Percentiles rank a stretch among this genome's conserved stretches.
phyloP scores from a whole-genome alignment of 495 filamentous ascomycete species.

The Tuber aestivum region DNA sequence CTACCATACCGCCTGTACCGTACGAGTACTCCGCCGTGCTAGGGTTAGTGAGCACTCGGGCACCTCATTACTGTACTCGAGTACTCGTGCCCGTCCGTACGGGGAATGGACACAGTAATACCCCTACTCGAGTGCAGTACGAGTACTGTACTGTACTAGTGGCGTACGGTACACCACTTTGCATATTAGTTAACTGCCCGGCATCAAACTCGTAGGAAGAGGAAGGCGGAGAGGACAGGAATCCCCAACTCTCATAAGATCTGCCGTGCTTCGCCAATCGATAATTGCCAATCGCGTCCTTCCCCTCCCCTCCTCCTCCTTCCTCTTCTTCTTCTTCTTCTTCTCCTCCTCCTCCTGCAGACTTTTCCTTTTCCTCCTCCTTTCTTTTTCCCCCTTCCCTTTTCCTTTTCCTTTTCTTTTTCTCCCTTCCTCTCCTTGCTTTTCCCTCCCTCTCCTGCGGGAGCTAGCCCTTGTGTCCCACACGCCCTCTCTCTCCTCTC shows the following conservation, averaged over 20 bases:
- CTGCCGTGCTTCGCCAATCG: conserved; percentile 1
- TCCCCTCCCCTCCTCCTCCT: neutral
- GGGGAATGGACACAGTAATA: no score
- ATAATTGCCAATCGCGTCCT: neutral
- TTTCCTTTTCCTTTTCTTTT: neutral
- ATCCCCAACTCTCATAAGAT: neutral
- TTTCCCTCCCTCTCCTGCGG: neutral
- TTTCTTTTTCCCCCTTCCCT: neutral
- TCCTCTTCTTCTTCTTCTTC: neutral
- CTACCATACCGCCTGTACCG: no score
- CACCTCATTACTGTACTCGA: no score
- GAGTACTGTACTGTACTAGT: neutral
- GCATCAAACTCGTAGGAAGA: neutral
- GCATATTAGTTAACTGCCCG: neutral
- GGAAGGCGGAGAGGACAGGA: neutral
- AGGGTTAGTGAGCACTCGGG: no score
- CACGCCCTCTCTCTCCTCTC: neutral
- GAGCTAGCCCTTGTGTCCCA: conserved; percentile 1
- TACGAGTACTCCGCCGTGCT: no score
- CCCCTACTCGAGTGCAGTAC: no score
- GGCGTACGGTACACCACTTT: no score
- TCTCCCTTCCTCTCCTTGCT: neutral
- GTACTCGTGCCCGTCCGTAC: no score
- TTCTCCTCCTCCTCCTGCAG: neutral
- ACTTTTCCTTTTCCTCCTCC: neutral